Conservation (phyloP, 768 basidiomycete genomes). For the Daedalea quercina region DNA sequence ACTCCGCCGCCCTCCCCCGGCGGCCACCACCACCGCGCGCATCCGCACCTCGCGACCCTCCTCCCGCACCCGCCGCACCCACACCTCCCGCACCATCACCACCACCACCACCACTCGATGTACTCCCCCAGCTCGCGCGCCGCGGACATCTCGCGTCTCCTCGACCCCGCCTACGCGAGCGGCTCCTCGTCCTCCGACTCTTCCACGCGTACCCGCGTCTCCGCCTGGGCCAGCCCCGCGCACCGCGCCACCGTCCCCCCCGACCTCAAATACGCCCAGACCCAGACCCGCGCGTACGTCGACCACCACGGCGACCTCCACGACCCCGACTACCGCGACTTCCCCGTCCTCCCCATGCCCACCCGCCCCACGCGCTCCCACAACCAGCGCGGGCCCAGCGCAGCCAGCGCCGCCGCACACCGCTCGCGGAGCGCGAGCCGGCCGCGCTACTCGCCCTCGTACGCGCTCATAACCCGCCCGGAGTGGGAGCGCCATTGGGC, state of each 20-base stretch:
- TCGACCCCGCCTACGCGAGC: conserved; percentile 54
- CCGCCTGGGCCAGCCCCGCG: conserved; percentile 13
- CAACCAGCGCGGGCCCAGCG: conserved; percentile 8
- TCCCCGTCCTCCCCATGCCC: conserved; percentile 35
- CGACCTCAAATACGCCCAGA: conserved; percentile 2
- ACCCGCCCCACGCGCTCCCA: conserved; percentile 3
- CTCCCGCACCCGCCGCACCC: conserved; percentile 20
- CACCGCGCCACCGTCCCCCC: background rate
- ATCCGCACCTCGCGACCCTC: conserved; percentile 7
- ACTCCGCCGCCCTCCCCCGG: conserved; percentile 4
- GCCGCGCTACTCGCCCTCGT: conserved; percentile 8
- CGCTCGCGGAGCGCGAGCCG: conserved; percentile 14
- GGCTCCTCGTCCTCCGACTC: conserved; percentile 20
- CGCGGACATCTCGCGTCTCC: conserved; percentile 53
- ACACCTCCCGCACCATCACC: conserved; percentile 18
- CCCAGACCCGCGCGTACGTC: conserved; percentile 38
- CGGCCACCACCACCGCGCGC: background rate
- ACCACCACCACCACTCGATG: conserved; percentile 10
- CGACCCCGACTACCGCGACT: conserved; percentile 64
- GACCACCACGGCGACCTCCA: conserved; percentile 58
- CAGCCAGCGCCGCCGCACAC: background rate
- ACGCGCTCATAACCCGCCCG: conserved; percentile 14
- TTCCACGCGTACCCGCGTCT: conserved; percentile 4
- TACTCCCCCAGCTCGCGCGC: conserved; percentile 33
- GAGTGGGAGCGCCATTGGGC: conserved; percentile 22